These are phyloP conservation scores for Luvunga scandens DNA, from an alignment of 345 rosid species.

Conservation along the genomic window DNA sequence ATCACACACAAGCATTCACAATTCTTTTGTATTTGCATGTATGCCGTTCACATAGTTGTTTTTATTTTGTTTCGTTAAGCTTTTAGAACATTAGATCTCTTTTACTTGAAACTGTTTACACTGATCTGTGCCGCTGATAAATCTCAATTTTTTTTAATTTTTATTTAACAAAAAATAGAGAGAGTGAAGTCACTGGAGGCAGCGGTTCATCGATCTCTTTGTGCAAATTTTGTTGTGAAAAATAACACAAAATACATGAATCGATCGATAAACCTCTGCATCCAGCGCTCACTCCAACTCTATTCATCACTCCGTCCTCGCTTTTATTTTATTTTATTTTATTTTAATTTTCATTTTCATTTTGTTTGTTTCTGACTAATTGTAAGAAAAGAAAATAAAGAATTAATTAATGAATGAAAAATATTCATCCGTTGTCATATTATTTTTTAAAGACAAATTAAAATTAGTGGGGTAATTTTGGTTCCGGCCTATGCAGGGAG, in stretches of 20 bases:
- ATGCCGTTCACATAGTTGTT: background rate
- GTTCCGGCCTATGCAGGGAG: too few relatives aligned
- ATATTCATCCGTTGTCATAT: background rate
- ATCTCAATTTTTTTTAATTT: background rate
- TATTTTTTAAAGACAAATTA: too few relatives aligned
- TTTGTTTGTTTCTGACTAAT: background rate
- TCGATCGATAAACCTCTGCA: constrained; percentile 99
- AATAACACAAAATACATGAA: constrained; percentile 54
- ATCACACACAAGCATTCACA: background rate
- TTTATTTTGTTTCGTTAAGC: background rate
- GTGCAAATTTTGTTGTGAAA: constrained; percentile 40
- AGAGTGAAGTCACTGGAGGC: constrained; percentile 80
- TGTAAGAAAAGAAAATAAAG: background rate
- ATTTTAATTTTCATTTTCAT: too few relatives aligned
- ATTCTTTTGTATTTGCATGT: background rate
- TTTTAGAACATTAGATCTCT: constrained; percentile 29
- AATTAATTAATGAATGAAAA: too few relatives aligned
- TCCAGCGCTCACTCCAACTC: constrained; percentile 59
- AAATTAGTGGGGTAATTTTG: too few relatives aligned
- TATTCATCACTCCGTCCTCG: background rate
- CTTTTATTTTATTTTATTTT: too few relatives aligned
- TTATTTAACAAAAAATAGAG: background rate
- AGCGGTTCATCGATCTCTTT: constrained; percentile 99
- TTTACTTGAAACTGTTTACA: background rate
- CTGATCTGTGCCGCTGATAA: background rate